Evolutionary conservation across 2,329 filamentous ascomycete genomes (phyloP).

Genomic region (Coniochaeta prunicola): DNA sequence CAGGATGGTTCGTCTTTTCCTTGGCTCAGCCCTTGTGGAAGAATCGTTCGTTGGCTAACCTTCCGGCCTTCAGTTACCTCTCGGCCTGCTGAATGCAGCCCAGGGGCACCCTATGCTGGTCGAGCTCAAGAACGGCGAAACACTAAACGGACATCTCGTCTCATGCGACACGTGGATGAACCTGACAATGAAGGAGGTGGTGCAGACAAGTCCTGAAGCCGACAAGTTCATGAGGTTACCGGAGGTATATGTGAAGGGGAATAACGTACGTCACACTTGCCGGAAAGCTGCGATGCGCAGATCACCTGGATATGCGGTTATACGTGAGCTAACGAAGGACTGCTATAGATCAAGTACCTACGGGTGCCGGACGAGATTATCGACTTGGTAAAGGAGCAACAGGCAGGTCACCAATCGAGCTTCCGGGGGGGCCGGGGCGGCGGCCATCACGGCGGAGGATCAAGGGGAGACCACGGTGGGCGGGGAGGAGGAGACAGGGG

Average conservation of each 20-base stretch:
- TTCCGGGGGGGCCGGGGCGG: constrained; percentile 61
- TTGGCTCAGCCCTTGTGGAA: background rate
- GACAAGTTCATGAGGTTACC: constrained; percentile 89
- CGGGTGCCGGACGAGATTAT: constrained; percentile 95
- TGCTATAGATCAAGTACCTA: constrained; percentile 86
- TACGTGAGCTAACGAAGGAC: constrained; percentile 13
- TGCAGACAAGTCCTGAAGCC: constrained; percentile 91
- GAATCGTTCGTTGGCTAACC: constrained; percentile 13
- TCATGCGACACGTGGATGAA: constrained; percentile 99
- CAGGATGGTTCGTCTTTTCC: background rate
- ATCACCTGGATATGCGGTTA: background rate
- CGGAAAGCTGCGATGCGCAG: background rate
- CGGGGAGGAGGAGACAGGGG: constrained; percentile 23
- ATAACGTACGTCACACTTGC: constrained; percentile 64
- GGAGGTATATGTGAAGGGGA: constrained; percentile 94
- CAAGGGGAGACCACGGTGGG: constrained; percentile 50
- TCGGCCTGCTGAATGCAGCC: constrained; percentile 86
- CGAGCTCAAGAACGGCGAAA: constrained; percentile 96
- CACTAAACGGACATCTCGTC: constrained; percentile 90
- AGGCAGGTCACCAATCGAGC: constrained; percentile 59
- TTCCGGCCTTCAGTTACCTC: constrained; percentile 44
- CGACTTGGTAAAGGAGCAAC: constrained; percentile 87
- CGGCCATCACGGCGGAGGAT: constrained; percentile 19
- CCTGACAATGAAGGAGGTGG: constrained; percentile 90
- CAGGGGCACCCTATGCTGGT: constrained; percentile 98